Percentiles rank a stretch among this genome's conserved stretches.
Conservation (phyloP, 2,329 filamentous ascomycete genomes). For the Harringtonia lauricola region DNA sequence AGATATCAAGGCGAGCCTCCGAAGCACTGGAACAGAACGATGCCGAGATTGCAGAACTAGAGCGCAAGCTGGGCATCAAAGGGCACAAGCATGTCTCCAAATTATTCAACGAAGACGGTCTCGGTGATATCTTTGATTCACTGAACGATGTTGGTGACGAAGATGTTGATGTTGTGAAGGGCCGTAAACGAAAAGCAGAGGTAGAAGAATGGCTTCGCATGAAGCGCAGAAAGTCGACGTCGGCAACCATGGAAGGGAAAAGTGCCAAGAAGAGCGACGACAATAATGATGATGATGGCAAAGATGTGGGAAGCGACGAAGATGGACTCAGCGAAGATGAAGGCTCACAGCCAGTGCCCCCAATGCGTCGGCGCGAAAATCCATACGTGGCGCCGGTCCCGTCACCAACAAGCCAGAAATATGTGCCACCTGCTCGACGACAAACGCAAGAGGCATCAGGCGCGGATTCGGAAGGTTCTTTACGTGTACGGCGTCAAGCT, state of each 20-base stretch:
- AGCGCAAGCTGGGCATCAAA: conserved; percentile 78
- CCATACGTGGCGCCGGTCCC: conserved; percentile 69
- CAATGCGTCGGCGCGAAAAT: conserved; percentile 49
- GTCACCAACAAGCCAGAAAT: conserved; percentile 49
- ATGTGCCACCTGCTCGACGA: conserved; percentile 78
- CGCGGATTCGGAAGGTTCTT: conserved; percentile 53
- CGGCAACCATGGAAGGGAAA: conserved; percentile 7
- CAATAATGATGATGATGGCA: conserved; percentile 15
- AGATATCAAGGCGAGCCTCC: conserved; percentile 30
- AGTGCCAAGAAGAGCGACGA: conserved; percentile 18
- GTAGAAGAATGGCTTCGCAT: conserved; percentile 49
- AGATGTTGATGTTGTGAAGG: conserved; percentile 37
- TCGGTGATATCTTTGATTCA: conserved; percentile 58
- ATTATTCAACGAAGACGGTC: conserved; percentile 68
- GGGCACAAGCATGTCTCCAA: conserved; percentile 64
- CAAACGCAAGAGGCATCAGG: conserved; percentile 25
- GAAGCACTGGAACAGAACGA: conserved; percentile 69
- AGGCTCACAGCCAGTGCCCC: background rate
- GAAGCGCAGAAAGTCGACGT: conserved; percentile 40
- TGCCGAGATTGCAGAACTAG: conserved; percentile 74
- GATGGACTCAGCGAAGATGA: conserved; percentile 15
- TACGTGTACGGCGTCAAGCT: conserved; percentile 63
- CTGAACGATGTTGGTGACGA: conserved; percentile 33
- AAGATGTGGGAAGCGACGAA: conserved; percentile 14
- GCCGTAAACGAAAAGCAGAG: conserved; percentile 48